Evolutionary conservation across 2,329 filamentous ascomycete genomes (phyloP), one percentile per base, ranked within the genome.

Genomic region (Pestalotiopsis sp.): DNA sequence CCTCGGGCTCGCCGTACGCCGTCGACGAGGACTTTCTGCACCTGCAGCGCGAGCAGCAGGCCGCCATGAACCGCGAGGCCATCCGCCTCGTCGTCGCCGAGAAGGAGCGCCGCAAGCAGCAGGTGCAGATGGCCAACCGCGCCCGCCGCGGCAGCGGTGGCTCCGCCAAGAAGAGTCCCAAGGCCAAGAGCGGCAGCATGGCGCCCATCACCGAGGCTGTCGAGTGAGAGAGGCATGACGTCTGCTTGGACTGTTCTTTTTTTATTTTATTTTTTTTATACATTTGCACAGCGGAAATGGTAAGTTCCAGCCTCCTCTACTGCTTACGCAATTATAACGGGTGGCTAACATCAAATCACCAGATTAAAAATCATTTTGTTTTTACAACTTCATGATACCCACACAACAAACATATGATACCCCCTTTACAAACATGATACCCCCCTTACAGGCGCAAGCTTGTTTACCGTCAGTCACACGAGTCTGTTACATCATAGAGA

Each of bases 191-290:
- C 65, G 77, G 76, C 68, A 77, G 80, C 73, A 88, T 90, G 81
- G 81, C 85, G 64, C 83, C 86, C 68, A 89, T 89, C 75, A 75
- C 81, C 72, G 88, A 90, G 79, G 78, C 78, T 52, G 76, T 73
- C 62, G 81, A 83, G 74, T 82, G 78, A 82, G 68, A 26, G 44
- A 57, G 13, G n/a, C 44, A 62, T 66, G 35, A 13, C 64, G 64
- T n/a, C 24, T n/a, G 70, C 65, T 52, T 67, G 71, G 30, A 35
- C 30, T 35, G 64, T 66, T 44, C 40, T 52, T 6, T 17, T 17
- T 48, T 61, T 60, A 40, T 61, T 48, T 61, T 60, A 40, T 61
- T 52, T 6, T 17, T 17, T 48, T 61, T 60, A 40, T 61, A 35
- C 22, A 17, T 22, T 35, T 39, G 58, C 58, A 61, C 38, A 35